Base-by-base conservation (phyloP, 805 yeast species). In the Starmerella floris region DNA sequence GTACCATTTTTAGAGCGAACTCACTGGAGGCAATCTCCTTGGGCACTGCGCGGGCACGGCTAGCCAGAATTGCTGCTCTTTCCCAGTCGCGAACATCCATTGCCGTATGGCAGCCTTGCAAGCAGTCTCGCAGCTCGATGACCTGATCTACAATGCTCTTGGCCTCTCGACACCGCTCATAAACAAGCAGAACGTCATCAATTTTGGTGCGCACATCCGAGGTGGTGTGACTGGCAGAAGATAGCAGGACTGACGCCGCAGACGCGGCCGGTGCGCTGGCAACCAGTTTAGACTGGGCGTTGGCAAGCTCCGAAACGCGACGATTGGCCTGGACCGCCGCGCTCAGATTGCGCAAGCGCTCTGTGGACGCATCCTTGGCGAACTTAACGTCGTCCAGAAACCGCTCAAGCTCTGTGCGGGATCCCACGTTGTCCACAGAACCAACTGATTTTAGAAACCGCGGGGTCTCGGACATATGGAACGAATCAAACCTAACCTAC, bases 1-100 rank as follows among this genome's bases (percentile, higher is more conserved):
- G 98, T 16, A 88, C 88, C 54, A 81, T 82, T 35, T 69, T 76
- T 39, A 76, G 70, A 2, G 94, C 88, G 59, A 79, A 85, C 42
- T 72, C 66, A 17, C 94, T 87, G 15, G 61, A 64, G 15, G 80
- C 56, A 5, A 71, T 52, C 1, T 66, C 69, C 1, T 59, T 51
- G 0, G 93, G 83, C 30, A 88, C 62, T 5, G 57, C 43, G 37
- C 71, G 63, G 3, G 79, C 74, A 23, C 63, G 64, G 43, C 62
- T 56, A 4, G 85, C 79, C 16, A 84, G 72, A 41, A 64, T 65
- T 0, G 95, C 88, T 1, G 94, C 95, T n/a, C 72, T 58, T 23
- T 71, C 73, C 82, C 91, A 84, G 51, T 83, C 74, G 25, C 70
- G 61, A 26, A 72, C 71, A 28, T 74, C 78, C 41, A 88, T 69